Percentiles rank a stretch among this genome's conserved stretches.
Conservation (phyloP, 2,329 filamentous ascomycete species). For the Aspergillus ustus region DNA sequence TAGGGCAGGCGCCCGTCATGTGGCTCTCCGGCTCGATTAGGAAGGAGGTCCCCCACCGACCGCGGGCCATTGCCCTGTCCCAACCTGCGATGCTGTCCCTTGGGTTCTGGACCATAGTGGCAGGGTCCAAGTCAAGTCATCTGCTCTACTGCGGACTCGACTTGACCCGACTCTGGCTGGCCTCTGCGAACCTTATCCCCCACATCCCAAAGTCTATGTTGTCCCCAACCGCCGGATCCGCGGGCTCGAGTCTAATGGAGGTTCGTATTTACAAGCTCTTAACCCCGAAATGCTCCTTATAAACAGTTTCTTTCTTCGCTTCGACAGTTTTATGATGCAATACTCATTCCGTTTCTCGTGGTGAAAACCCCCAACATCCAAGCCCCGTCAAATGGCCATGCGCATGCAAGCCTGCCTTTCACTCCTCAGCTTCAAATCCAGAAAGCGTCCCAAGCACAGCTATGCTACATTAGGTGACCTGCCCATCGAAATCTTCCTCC, state of each 20-base stretch:
- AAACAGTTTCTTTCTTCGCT: background rate
- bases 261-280: background rate
- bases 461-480: background rate
- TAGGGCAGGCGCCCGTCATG: background rate
- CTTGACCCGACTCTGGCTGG: background rate
- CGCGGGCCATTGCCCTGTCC: too few relatives aligned
- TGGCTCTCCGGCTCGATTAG: background rate
- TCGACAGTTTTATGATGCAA: background rate
- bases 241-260: too few relatives aligned
- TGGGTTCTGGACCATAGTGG: too few relatives aligned
- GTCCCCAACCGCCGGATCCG: background rate
- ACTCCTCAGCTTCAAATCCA: background rate
- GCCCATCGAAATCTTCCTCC: conserved; percentile 1
- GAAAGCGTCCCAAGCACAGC: background rate
- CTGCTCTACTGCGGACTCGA: too few relatives aligned
- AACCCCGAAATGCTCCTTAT: background rate
- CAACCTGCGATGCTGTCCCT: too few relatives aligned
- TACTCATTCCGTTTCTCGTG: background rate
- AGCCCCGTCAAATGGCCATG: background rate
- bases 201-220: background rate
- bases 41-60: background rate
- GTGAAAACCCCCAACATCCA: background rate
- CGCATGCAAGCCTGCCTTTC: background rate
- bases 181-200: background rate
- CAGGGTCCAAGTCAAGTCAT: too few relatives aligned